Evolutionary conservation across 305 asterid genomes (phyloP), one percentile per base, ranked within the genome.

Genomic region (Fraxinus ornus): DNA sequence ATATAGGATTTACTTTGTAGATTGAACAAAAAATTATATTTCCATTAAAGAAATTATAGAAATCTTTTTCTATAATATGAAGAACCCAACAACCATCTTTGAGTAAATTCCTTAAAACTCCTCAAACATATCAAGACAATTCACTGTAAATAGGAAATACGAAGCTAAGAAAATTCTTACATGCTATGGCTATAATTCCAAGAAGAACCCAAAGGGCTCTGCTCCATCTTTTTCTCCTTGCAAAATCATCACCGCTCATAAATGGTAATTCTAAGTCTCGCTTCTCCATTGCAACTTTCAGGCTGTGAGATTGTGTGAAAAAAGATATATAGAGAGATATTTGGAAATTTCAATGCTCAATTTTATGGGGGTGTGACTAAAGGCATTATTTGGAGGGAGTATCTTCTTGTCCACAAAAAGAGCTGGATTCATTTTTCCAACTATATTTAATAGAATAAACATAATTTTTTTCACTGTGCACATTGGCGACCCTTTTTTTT

Each of bases 101-200:
- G 74, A 12, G 19, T 12, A 68, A 68, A 68, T 12, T 70, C 75
- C 9, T 30, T 4, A 39, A 47, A 28, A 57, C 13, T 52, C 76
- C 71, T 74, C 30, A 30, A 75, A 3, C 10, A 47, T 17, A 22
- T 41, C 8, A 68, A 26, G 28, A 62, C 5, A 62, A 22, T 22
- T 62, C 71, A 26, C 21, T 68, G 8, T 15, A 12, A 26, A 70
- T 3, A n/a, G 36, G n/a, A 26, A 68, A 70, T 7, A 70, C 6
- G 21, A 70, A 28, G 75, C 12, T 0, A 76, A 13, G 4, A 36
- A 78, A 77, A 86, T 70, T 30, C 93, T 91, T 84, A 93, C 97
- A 93, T 57, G 93, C 76, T 39, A 89, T 80, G 84, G 89, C 81
- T 12, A 81, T 6, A 70, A 89, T 79, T 33, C 82, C 83, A 75